Percentiles rank a stretch among this genome's conserved stretches.
These are phyloP conservation scores for Cladophialophora exuberans DNA, from an alignment of 2,329 filamentous ascomycete species.

Conservation along the genomic window DNA sequence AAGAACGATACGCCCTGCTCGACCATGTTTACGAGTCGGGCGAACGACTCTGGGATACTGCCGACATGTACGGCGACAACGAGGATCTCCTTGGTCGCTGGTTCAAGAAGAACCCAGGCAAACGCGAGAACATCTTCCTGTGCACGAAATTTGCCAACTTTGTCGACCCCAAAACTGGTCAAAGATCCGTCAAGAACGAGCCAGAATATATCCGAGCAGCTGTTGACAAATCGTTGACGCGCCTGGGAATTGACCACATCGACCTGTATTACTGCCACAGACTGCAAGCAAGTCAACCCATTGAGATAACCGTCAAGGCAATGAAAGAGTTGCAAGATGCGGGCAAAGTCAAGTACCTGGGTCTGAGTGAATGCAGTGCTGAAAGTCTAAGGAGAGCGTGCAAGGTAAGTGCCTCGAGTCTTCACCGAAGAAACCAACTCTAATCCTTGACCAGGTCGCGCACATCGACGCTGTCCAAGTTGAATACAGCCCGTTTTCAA, in stretches of 20 bases:
- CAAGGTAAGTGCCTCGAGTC: slow-evolving; percentile 28
- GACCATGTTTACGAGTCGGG: slow-evolving; percentile 39
- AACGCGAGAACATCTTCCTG: slow-evolving; percentile 33
- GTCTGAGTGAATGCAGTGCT: slow-evolving; percentile 52
- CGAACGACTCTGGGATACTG: slow-evolving; percentile 40
- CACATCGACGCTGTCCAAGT: slow-evolving; percentile 56
- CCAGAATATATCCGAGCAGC: slow-evolving; percentile 38
- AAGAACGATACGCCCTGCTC: slow-evolving; percentile 52
- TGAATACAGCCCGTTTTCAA: slow-evolving; percentile 53
- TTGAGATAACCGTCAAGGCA: slow-evolving; percentile 43
- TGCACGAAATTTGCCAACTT: slow-evolving; percentile 34
- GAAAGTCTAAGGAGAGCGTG: slow-evolving; percentile 52
- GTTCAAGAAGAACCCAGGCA: slow-evolving; percentile 34
- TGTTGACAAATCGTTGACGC: slow-evolving; percentile 36
- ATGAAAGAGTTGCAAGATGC: slow-evolving; percentile 48
- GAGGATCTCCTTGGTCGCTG: slow-evolving; percentile 39
- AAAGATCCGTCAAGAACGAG: slow-evolving; percentile 30
- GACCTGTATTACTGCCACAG: slow-evolving; percentile 52
- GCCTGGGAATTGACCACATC: slow-evolving; percentile 42
- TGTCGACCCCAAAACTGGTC: slow-evolving; percentile 30
- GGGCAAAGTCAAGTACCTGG: slow-evolving; percentile 57
- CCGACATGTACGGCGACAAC: slow-evolving; percentile 39
- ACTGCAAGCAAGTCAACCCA: slow-evolving; percentile 41
- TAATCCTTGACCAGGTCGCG: slow-evolving; percentile 37
- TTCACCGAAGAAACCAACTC: neutral